These are phyloP conservation scores for Endoconidiophora laricicola DNA, from an alignment of 2,329 filamentous ascomycete genomes.

Conservation along the genomic window DNA sequence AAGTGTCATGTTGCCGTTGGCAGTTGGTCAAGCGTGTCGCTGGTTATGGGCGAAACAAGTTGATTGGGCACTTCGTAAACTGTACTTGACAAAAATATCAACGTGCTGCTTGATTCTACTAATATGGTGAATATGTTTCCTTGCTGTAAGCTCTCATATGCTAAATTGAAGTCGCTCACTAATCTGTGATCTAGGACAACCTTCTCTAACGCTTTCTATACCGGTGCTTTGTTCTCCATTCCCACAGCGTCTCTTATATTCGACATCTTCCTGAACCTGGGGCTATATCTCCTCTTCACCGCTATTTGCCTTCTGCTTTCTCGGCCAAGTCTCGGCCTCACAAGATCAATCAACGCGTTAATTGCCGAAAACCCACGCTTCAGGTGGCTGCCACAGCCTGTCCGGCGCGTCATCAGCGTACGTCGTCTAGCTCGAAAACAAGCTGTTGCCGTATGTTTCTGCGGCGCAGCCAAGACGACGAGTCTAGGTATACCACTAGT, in stretches of 20 bases:
- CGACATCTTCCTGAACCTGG: conserved; percentile 50
- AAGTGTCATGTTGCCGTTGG: conserved; percentile 47
- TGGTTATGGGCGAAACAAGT: conserved; percentile 33
- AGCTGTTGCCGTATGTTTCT: conserved; percentile 56
- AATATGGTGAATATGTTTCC: conserved; percentile 26
- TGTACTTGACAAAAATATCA: conserved; percentile 35
- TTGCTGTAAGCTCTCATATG: conserved; percentile 13
- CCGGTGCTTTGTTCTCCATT: conserved; percentile 40
- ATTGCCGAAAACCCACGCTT: conserved; percentile 20
- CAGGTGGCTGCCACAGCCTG: conserved; percentile 16
- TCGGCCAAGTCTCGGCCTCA: conserved; percentile 24
- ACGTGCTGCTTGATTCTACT: conserved; percentile 30
- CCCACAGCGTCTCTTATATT: conserved; percentile 46
- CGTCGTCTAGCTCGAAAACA: conserved; percentile 41
- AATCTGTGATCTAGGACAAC: conserved; percentile 32
- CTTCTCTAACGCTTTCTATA: conserved; percentile 49
- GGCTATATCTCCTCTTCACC: conserved; percentile 45
- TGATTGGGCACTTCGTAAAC: conserved; percentile 33
- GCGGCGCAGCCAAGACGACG: conserved; percentile 56
- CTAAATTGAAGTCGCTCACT: conserved; percentile 17
- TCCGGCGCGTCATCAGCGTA: conserved; percentile 26
- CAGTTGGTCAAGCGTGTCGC: conserved; percentile 43
- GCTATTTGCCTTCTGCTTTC: conserved; percentile 39
- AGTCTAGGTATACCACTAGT: conserved; percentile 52
- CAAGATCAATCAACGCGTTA: conserved; percentile 19